Conservation (phyloP, 139 green algal species). For the Desmodesmus armatus region DNA sequence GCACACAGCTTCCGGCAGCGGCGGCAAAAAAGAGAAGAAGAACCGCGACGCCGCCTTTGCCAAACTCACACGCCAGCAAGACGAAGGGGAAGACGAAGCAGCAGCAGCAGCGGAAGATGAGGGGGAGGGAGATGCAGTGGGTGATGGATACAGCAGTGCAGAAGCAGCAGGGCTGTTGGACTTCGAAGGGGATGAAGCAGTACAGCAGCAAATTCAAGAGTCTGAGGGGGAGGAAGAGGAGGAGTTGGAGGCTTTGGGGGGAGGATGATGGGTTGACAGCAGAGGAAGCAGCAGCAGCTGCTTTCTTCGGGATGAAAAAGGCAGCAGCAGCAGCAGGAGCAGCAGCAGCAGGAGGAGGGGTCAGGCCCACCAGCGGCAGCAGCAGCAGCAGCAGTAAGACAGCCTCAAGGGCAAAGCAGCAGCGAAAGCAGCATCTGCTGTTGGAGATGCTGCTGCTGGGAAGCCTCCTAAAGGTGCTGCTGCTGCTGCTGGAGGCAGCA, state of each 20-base stretch:
- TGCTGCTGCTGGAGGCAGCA: no score
- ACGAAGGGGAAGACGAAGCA: background rate
- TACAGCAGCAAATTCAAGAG: background rate
- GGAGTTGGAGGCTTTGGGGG: background rate
- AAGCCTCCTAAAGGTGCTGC: no score
- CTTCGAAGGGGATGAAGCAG: background rate
- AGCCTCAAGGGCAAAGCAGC: no score
- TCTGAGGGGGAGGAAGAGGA: background rate
- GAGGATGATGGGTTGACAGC: no score
- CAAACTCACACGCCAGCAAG: background rate
- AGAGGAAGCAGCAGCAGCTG: no score
- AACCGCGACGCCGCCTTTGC: conserved; percentile 39
- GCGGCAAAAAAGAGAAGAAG: conserved; percentile 37
- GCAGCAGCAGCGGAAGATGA: conserved; percentile 11
- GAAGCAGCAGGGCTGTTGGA: no score
- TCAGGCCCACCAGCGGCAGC: background rate
- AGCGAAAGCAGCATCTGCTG: no score
- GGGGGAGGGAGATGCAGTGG: background rate
- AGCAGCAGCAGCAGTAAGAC: background rate
- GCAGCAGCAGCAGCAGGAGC: no score
- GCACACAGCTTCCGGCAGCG: background rate
- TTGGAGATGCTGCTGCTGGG: no score
- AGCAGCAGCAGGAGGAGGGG: background rate
- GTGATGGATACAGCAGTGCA: no score
- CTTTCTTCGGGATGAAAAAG: no score